Percentiles rank a stretch among this genome's conserved stretches.
These are phyloP conservation scores for Globisporangium paroecandrum DNA, from an alignment of 352 stramenopile species.

Conservation along the genomic window DNA sequence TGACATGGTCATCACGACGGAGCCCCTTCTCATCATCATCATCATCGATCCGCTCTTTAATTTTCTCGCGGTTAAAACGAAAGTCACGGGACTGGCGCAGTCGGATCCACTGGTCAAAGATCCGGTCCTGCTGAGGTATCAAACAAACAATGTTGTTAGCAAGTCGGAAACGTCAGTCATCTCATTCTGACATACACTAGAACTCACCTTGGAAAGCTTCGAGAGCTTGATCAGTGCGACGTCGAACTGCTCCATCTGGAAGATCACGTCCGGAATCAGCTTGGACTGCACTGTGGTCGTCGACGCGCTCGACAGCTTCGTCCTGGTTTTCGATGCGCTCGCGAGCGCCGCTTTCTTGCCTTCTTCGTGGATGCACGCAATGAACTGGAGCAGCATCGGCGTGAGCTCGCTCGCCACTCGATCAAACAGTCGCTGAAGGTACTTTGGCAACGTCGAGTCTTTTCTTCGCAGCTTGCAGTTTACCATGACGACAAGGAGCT, in stretches of 20 bases:
- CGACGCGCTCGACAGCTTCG: constrained; percentile 6
- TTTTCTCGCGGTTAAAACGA: constrained; percentile 38
- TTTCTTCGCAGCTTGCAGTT: constrained; percentile 43
- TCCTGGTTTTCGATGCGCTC: constrained; percentile 11
- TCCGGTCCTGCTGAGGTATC: constrained; percentile 22
- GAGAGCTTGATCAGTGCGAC: constrained; percentile 61
- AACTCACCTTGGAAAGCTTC: constrained; percentile 48
- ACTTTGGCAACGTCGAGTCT: constrained; percentile 33
- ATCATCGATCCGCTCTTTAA: constrained; percentile 25
- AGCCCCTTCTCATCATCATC: constrained; percentile 20
- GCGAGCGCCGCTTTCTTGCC: constrained; percentile 23
- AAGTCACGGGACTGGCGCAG: constrained; percentile 52
- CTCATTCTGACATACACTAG: background rate
- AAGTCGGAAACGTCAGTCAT: background rate
- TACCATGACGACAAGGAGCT: constrained; percentile 41
- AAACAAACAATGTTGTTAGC: background rate
- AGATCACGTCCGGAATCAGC: constrained; percentile 64
- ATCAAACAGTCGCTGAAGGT: constrained; percentile 47
- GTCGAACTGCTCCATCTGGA: constrained; percentile 69
- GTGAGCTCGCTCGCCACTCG: constrained; percentile 38
- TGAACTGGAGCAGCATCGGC: constrained; percentile 44
- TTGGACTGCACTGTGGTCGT: constrained; percentile 33
- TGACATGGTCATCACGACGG: constrained; percentile 1
- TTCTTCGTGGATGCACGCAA: constrained; percentile 47
- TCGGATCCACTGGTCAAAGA: constrained; percentile 53